Evolutionary conservation across 2,329 filamentous ascomycete genomes (phyloP).

Genomic region (Penicillium vulpinum): DNA sequence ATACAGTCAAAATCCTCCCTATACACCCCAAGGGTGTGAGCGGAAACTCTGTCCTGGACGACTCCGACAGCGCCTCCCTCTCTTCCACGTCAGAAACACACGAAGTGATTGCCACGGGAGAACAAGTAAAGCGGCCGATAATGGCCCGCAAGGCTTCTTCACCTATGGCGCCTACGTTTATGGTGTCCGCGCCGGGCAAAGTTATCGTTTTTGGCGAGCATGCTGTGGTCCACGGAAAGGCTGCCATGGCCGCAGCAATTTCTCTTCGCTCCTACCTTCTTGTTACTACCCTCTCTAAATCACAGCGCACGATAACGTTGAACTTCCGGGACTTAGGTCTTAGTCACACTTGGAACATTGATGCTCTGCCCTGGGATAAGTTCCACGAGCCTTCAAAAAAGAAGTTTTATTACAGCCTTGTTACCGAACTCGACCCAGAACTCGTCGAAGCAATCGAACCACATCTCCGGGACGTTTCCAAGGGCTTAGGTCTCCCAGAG

Average conservation of each 20-base stretch:
- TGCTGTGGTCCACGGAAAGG: conserved; percentile 95
- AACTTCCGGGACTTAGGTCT: conserved; percentile 90
- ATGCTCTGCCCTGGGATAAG: conserved; percentile 79
- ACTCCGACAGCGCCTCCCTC: conserved; percentile 35
- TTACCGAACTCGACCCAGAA: conserved; percentile 79
- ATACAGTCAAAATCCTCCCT: conserved; percentile 21
- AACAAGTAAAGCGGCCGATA: conserved; percentile 13
- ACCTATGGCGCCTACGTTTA: conserved; percentile 80
- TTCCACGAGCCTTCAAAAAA: conserved; percentile 84
- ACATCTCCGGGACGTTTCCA: conserved; percentile 71
- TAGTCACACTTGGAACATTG: conserved; percentile 90
- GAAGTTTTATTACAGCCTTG: conserved; percentile 89
- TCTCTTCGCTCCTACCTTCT: conserved; percentile 95
- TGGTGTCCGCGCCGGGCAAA: conserved; percentile 97
- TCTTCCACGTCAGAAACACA: conserved; percentile 24
- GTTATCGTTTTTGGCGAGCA: conserved; percentile 98
- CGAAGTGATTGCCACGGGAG: conserved; percentile 5
- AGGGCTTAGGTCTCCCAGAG: conserved; percentile 61
- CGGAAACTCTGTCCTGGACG: conserved; percentile 12
- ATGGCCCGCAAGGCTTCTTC: conserved; percentile 47
- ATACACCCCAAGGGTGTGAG: conserved; percentile 18
- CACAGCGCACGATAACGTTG: conserved; percentile 80
- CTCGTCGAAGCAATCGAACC: conserved; percentile 79
- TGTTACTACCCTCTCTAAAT: conserved; percentile 91
- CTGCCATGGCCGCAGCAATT: conserved; percentile 91